phyloP scores from a whole-genome alignment of 2,329 filamentous ascomycete species.

The Cladosporium sp. region DNA sequence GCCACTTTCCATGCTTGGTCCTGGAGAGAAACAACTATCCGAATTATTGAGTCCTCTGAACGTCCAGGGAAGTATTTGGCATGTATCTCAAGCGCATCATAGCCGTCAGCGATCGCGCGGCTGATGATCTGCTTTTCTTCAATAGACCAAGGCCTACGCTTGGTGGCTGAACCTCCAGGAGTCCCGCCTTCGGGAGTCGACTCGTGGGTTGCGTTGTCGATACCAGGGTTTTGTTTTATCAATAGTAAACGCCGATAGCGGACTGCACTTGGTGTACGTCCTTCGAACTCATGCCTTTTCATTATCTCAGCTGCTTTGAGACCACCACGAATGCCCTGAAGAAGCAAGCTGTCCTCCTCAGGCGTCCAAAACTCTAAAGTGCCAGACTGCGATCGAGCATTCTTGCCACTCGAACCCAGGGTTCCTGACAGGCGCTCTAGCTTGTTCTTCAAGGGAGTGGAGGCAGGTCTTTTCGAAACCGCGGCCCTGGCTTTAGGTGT shows the following conservation, averaged over 20 bases:
- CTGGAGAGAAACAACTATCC: conserved; percentile 6
- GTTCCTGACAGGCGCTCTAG: background rate
- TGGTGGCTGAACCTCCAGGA: background rate
- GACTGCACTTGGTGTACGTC: conserved; percentile 16
- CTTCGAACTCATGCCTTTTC: background rate
- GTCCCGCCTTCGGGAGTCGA: background rate
- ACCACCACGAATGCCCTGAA: background rate
- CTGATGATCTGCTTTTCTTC: conserved; percentile 6
- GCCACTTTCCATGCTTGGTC: conserved; percentile 14
- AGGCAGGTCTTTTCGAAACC: background rate
- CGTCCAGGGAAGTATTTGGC: background rate
- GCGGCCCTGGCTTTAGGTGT: background rate
- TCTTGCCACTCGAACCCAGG: conserved; percentile 1
- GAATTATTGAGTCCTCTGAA: conserved; percentile 6
- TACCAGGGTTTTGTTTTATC: conserved; percentile 3
- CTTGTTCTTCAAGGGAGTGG: background rate
- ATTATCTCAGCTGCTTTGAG: background rate
- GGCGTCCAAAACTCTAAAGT: background rate
- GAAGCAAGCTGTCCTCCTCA: conserved; percentile 3
- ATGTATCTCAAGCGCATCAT: conserved; percentile 11
- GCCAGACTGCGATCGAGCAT: conserved; percentile 3
- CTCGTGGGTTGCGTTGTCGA: background rate
- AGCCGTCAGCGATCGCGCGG: conserved; percentile 7
- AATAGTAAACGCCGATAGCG: conserved; percentile 1
- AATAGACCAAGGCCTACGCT: conserved; percentile 1